These are phyloP conservation scores for Aristolochia contorta DNA, from an alignment of 164 flowering plant species.

Conservation along the genomic window DNA sequence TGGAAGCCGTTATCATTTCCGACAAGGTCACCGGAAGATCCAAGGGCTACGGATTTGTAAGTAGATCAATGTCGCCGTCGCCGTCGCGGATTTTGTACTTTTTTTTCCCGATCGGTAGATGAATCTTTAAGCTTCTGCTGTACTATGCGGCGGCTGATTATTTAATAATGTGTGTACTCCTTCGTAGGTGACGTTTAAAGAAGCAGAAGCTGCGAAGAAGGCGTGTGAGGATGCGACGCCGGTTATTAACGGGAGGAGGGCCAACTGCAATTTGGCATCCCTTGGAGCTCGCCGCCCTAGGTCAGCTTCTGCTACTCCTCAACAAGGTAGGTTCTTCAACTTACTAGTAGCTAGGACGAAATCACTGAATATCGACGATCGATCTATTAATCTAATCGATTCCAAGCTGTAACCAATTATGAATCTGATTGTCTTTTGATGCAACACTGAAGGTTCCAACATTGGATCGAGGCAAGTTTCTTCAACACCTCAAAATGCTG, in stretches of 20 bases:
- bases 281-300: slow-evolving; percentile 79
- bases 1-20: slow-evolving; percentile 89
- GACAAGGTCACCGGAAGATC: slow-evolving; percentile 88
- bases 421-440: not conserved
- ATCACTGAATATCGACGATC: too few species aligned
- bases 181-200: slow-evolving; percentile 96
- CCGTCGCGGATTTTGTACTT: not conserved
- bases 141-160: too few species aligned
- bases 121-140: too few species aligned
- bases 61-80: slow-evolving; percentile 7
- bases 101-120: too few species aligned
- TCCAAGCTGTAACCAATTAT: too few species aligned
- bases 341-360: too few species aligned
- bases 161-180: too few species aligned
- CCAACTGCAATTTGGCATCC: slow-evolving; percentile 90
- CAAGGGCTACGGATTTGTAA: slow-evolving; percentile 98
- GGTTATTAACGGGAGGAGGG: slow-evolving; percentile 80
- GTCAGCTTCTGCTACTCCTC: slow-evolving; percentile 28
- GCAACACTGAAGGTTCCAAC: slow-evolving; percentile 25
- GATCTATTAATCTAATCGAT: too few species aligned
- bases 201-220: slow-evolving; percentile 76
- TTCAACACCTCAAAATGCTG: slow-evolving; percentile 30
- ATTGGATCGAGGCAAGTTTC: slow-evolving; percentile 38
- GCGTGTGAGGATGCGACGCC: slow-evolving; percentile 89
- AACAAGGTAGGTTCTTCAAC: slow-evolving; percentile 30